Conservation (phyloP, 768 basidiomycete genomes). For the Cubamyces sp. region DNA sequence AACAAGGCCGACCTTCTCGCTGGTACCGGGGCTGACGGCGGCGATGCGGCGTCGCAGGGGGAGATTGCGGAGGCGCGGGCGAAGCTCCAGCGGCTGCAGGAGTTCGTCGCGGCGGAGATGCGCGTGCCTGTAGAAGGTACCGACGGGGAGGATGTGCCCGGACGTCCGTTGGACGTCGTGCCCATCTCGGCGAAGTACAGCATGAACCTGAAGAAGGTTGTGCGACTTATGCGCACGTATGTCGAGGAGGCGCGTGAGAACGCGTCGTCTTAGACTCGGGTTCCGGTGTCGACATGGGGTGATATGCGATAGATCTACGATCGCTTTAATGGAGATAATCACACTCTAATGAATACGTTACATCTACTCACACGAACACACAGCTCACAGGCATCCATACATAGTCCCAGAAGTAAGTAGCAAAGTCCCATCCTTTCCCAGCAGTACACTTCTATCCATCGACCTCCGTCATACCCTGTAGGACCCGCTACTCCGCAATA, state of each 20-base stretch:
- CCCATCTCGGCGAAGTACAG: conserved; percentile 86
- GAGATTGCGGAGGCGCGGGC: conserved; percentile 56
- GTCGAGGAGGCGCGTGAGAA: conserved; percentile 52
- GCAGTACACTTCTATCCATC: no score
- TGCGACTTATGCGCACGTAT: conserved; percentile 68
- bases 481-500: neutral
- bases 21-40: conserved; percentile 40
- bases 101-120: conserved; percentile 57
- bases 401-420: no score
- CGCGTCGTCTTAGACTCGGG: neutral
- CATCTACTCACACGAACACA: no score
- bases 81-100: conserved; percentile 60
- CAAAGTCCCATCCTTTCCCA: no score
- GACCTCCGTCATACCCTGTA: neutral
- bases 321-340: neutral
- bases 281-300: neutral
- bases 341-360: no score
- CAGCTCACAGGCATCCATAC: no score
- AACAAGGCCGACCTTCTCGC: conserved; percentile 94
- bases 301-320: neutral
- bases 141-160: conserved; percentile 30
- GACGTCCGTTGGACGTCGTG: conserved; percentile 63
- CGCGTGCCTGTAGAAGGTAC: conserved; percentile 26
- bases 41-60: conserved; percentile 43
- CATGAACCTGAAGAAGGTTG: conserved; percentile 75